Evolutionary conservation across 2,329 filamentous ascomycete genomes (phyloP), one percentile per base, ranked within the genome.

Genomic region (Leptosphaerulina australis): DNA sequence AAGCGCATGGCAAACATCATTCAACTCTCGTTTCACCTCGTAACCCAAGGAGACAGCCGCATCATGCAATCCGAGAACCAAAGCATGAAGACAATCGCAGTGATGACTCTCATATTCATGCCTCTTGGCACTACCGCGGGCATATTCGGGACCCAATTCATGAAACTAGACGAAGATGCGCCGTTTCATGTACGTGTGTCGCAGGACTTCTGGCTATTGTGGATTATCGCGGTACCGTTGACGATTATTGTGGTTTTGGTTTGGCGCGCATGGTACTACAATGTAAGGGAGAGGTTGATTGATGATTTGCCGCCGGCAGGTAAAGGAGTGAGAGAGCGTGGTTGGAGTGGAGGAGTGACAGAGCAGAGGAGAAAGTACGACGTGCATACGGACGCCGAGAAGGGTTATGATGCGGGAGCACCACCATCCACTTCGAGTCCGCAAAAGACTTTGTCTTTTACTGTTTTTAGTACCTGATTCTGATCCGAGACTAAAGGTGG

Each of bases 31-130:
- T 76, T 75, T 58, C 72, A 77, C 39, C 62, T 73, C 1, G 73
- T 76, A 15, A 72, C 70, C 3, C 72, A 75, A 51, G 62, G 62
- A 15, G 73, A 76, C 56, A 73, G 66, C 33, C 62, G 60, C 14
- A 53, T 69, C 3, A 66, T 75, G 59, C 63, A 70, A 38, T 59
- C 67, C 7, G 74, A 77, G 50, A 73, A 66, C 29, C 66, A 70
- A 12, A 75, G 73, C 10, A 78, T 78, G 76, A 77, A 77, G 57
- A 76, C 73, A 0, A 76, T 78, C 14, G 76, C 76, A 0, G 65
- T 77, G 7, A 63, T 76, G 52, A 78, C 76, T 1, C 54, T 78
- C 14, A 63, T 76, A 4, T 78, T 78, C 64, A 66, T 78, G 30
- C 76, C 76, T 2, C 64, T 72, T 1, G 69, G 73, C 2, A 72